These are phyloP conservation scores for Capsicum baccatum DNA, from an alignment of 257 asterid species.

Conservation along the genomic window DNA sequence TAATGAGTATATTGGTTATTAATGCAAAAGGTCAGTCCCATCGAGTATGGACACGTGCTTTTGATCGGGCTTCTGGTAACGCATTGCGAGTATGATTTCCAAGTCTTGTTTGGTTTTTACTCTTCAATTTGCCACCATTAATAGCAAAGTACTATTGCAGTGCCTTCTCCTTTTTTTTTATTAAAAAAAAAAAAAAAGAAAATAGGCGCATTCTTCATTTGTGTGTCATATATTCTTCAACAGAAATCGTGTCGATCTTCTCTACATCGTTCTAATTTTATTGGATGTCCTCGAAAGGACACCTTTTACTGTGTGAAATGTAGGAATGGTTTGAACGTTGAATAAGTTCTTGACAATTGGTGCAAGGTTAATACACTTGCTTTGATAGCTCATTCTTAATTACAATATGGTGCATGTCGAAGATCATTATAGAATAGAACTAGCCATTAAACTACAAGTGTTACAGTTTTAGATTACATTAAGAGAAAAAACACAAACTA, in stretches of 20 bases:
- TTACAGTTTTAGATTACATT: background rate
- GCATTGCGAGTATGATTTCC: no score
- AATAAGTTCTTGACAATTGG: background rate
- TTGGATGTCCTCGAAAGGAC: no score
- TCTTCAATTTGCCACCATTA: no score
- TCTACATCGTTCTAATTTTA: no score
- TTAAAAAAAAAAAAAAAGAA: no score
- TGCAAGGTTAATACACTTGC: background rate
- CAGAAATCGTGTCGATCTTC: no score
- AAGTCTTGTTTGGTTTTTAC: no score
- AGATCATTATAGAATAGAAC: background rate
- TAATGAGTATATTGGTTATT: constrained; percentile 21
- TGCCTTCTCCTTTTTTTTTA: no score
- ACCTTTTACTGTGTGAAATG: background rate
- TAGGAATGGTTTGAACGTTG: background rate
- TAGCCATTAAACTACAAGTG: background rate
- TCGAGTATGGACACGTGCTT: constrained; percentile 92
- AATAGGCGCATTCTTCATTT: no score
- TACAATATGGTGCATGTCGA: background rate
- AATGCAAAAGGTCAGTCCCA: constrained; percentile 88
- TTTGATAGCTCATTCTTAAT: background rate
- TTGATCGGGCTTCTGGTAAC: constrained; percentile 42
- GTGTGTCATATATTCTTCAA: no score
- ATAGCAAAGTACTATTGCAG: no score
- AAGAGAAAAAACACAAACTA: background rate